Conservation (phyloP, 176 grass and related monocot genomes). For the Bolboschoenus planiculmis region DNA sequence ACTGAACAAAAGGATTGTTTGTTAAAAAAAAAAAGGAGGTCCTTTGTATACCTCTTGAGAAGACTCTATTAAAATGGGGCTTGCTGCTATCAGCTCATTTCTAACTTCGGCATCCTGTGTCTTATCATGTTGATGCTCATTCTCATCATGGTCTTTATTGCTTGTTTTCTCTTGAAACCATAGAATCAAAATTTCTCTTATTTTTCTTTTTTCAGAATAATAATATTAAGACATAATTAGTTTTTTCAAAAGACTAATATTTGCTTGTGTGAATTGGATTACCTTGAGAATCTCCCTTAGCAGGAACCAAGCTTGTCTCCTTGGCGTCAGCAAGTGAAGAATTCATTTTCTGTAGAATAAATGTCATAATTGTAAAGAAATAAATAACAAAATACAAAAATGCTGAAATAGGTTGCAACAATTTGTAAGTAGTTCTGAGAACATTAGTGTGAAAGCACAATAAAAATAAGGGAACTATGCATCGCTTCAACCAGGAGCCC, state of each 20-base stretch:
- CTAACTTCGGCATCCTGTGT: conserved; percentile 15
- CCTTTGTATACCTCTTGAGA: conserved; percentile 37
- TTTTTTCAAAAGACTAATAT: not conserved
- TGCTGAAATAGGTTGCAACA: not conserved
- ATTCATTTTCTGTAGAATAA: conserved; percentile 7
- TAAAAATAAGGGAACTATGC: not conserved
- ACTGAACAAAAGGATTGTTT: not conserved
- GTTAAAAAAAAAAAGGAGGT: not conserved
- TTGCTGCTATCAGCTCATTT: conserved; percentile 29
- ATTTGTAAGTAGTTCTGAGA: not conserved
- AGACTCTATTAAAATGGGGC: conserved; percentile 19
- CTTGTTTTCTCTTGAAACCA: not conserved
- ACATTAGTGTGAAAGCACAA: not conserved
- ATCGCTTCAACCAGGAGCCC: not conserved
- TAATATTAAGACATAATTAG: not conserved
- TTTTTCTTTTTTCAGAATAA: not conserved
- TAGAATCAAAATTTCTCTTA: not conserved
- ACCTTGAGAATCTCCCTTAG: not conserved
- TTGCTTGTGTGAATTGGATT: not conserved
- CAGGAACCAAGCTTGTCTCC: not conserved
- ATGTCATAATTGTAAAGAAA: not conserved
- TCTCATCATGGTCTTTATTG: conserved; percentile 29
- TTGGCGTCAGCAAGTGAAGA: not conserved
- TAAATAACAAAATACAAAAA: not conserved
- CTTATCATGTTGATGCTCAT: conserved; percentile 31